Base-by-base conservation (phyloP, 2,329 filamentous ascomycete species). In the Nectriaceae sp. region DNA sequence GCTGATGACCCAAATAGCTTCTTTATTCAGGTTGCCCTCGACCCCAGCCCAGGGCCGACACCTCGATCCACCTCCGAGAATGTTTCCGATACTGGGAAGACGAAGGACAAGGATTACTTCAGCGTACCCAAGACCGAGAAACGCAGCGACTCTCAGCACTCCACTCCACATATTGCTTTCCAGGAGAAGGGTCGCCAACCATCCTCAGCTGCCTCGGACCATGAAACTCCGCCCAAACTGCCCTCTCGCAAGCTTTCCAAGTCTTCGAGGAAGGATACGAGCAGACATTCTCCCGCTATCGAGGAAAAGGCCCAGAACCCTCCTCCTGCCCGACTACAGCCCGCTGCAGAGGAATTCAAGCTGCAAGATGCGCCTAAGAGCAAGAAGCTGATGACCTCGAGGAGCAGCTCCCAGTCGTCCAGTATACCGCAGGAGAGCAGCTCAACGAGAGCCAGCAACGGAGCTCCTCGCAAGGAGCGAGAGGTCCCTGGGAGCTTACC, bases 111-210 rank as follows among this genome's bases (percentile, higher is more conserved):
- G 53, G 85, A 88, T 55, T 87, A 87, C 56, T 87, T 86, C 61
- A 73, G 67, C 42, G 60, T 70, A 5, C 53, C 71, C 26, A 78
- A 75, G 63, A 63, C 69, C n/a, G 75, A 81, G 43, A 77, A 70
- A 57, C 76, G 75, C 40, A 63, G 62, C 15, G 78, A 79, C 37
- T 79, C 78, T 2, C 73, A 75, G 46, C 67, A 73, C 50, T 80
- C 84, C 2, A 91, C 89, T 15, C 90, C 91, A n/a, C 91, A 96
- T 63, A 96, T 96, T 60, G 88, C 90, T 19, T 95, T 91, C 65
- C 90, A 96, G 66, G 90, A 96, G 62, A 94, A 92, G 69, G 83
- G 83, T 2, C 82, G 88, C 3, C 65, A 70, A 40, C 24, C 62
- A 16, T 85, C 84, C 1, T 82, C 84, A 3, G 82, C 86, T 11